Evolutionary conservation across 139 green algal genomes (phyloP).

Genomic region (Tetraselmis chui): DNA sequence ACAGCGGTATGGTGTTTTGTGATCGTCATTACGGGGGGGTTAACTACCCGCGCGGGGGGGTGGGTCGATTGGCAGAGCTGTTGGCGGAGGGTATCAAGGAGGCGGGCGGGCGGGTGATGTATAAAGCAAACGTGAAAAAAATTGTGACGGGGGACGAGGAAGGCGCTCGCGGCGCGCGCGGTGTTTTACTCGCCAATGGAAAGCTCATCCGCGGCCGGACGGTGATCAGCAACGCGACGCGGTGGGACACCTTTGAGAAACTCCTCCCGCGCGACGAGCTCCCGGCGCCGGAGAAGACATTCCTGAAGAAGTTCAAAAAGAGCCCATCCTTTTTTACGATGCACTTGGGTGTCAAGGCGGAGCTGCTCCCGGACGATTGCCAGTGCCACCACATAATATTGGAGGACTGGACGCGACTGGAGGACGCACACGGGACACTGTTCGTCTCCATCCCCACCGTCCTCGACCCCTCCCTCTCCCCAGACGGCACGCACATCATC

Average conservation of each 20-base stretch:
- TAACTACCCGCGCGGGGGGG: conserved; percentile 89
- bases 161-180: conserved; percentile 36
- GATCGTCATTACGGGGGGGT: conserved; percentile 89
- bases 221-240: conserved; percentile 86
- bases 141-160: conserved; percentile 62
- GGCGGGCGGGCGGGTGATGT: conserved; percentile 69
- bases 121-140: conserved; percentile 83
- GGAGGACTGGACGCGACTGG: conserved; percentile 83
- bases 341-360: conserved; percentile 78
- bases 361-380: conserved; percentile 46
- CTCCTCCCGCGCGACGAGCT: conserved; percentile 61
- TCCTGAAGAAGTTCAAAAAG: conserved; percentile 83
- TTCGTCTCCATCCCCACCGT: conserved; percentile 92
- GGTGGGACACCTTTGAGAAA: conserved; percentile 96
- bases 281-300: conserved; percentile 59
- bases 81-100: conserved; percentile 64
- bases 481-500: conserved; percentile 74
- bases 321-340: conserved; percentile 87
- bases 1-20: conserved; percentile 80
- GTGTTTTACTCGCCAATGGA: conserved; percentile 77
- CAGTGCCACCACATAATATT: conserved; percentile 92
- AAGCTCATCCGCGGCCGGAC: conserved; percentile 57
- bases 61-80: conserved; percentile 74
- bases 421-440: conserved; percentile 74
- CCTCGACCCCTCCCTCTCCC: conserved; percentile 80